Percentiles rank a stretch among this genome's conserved stretches.
These are phyloP conservation scores for Melanomma pulvis-pyrius DNA, from an alignment of 495 filamentous ascomycete species.

Conservation along the genomic window DNA sequence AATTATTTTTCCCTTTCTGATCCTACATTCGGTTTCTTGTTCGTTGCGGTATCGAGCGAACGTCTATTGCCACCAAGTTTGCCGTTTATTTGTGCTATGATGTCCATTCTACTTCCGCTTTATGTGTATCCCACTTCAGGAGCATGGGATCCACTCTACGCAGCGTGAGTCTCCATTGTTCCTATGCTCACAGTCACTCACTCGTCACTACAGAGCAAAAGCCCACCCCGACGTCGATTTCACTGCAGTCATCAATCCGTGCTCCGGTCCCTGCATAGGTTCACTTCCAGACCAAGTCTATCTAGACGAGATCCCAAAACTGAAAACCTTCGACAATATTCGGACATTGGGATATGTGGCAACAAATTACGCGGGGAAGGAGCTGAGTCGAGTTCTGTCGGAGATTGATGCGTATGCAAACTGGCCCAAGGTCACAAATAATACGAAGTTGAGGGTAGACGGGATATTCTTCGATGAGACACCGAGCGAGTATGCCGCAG, in stretches of 20 bases:
- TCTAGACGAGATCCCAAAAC: constrained; percentile 31
- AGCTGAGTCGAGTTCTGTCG: constrained; percentile 14
- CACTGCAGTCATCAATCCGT: constrained; percentile 35
- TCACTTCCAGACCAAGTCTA: constrained; percentile 33
- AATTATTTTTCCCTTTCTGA: not conserved
- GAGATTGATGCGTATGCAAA: constrained; percentile 31
- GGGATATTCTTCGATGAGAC: constrained; percentile 40
- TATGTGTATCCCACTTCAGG: constrained; percentile 34
- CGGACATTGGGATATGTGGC: constrained; percentile 35
- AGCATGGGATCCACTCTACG: constrained; percentile 33
- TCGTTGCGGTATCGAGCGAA: not conserved
- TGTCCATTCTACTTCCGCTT: constrained; percentile 35
- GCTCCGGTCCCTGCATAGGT: constrained; percentile 29
- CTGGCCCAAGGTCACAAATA: constrained; percentile 21
- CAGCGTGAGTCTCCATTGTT: constrained; percentile 19
- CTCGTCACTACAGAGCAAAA: constrained; percentile 9
- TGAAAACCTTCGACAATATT: constrained; percentile 28
- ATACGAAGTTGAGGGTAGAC: constrained; percentile 24
- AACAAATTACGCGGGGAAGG: constrained; percentile 25
- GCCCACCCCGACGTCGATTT: constrained; percentile 27
- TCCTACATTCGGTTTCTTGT: not conserved
- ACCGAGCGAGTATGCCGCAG: constrained; percentile 35
- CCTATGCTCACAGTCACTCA: not conserved
- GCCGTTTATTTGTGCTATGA: not conserved
- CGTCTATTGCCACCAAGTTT: not conserved